Conservation (phyloP, 768 basidiomycete species). For the Kondoa malvinella region DNA sequence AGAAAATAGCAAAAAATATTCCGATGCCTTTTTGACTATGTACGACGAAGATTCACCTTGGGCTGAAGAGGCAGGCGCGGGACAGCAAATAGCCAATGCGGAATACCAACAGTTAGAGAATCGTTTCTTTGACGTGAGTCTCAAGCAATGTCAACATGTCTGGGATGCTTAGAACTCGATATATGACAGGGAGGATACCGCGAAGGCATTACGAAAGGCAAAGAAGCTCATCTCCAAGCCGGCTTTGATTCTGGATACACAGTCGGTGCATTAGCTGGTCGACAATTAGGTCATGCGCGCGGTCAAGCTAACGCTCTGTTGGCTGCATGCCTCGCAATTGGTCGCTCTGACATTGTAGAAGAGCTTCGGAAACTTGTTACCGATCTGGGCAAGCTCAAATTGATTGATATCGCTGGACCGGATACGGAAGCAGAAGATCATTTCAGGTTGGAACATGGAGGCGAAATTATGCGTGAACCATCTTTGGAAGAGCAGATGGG, state of each 20-base stretch:
- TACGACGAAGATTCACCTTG: not conserved
- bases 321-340: constrained; percentile 29
- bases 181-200: constrained; percentile 63
- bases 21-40: not conserved
- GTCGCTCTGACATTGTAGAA: constrained; percentile 14
- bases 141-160: not conserved
- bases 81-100: not conserved
- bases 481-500: not conserved
- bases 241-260: constrained; percentile 83
- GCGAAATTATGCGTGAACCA: not conserved
- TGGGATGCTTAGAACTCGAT: not conserved
- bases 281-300: constrained; percentile 57
- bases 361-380: constrained; percentile 44
- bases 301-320: constrained; percentile 52
- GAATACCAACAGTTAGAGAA: not conserved
- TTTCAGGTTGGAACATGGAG: constrained; percentile 35
- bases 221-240: constrained; percentile 65
- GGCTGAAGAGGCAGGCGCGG: not conserved
- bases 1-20: not conserved
- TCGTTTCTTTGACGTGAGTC: not conserved
- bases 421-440: constrained; percentile 67
- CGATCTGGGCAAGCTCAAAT: constrained; percentile 45
- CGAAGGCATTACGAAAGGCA: constrained; percentile 88
- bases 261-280: constrained; percentile 54
- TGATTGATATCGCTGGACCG: constrained; percentile 54